Percentiles rank a stretch among this genome's conserved stretches.
Conservation (phyloP, 1,284 basidiomycete species). For the Cystobasidium sp. region DNA sequence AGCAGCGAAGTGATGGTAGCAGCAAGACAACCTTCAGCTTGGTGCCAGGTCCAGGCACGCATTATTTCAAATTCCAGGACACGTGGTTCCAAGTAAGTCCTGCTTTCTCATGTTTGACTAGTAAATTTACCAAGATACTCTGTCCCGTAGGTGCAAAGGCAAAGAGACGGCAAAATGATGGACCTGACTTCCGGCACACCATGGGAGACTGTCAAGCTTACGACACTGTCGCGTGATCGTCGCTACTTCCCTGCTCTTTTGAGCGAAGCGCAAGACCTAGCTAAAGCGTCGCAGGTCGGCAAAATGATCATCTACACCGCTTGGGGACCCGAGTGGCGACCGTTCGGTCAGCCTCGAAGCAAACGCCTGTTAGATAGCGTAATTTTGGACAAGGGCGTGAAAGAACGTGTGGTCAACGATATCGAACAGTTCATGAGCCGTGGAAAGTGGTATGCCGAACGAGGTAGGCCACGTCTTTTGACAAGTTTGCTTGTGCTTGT, state of each 20-base stretch:
- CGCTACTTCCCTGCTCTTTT: slow-evolving; percentile 79
- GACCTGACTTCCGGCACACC: slow-evolving; percentile 88
- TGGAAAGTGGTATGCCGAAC: slow-evolving; percentile 92
- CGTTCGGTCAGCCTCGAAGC: slow-evolving; percentile 88
- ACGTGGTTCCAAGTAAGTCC: slow-evolving; percentile 89
- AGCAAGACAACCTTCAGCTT: slow-evolving; percentile 85
- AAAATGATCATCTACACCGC: slow-evolving; percentile 96
- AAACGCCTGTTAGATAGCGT: slow-evolving; percentile 89
- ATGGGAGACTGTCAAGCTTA: slow-evolving; percentile 97
- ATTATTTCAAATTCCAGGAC: slow-evolving; percentile 86
- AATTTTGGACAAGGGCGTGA: slow-evolving; percentile 79
- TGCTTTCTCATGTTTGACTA: neutral
- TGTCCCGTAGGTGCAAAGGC: slow-evolving; percentile 76
- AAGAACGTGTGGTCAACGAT: slow-evolving; percentile 79
- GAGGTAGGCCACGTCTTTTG: slow-evolving; percentile 66
- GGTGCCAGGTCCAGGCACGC: slow-evolving; percentile 92
- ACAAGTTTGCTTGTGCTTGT: neutral
- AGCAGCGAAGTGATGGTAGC: slow-evolving; percentile 85
- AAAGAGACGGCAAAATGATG: slow-evolving; percentile 88
- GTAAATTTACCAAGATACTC: neutral
- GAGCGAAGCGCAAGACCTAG: slow-evolving; percentile 83
- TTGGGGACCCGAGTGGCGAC: slow-evolving; percentile 95
- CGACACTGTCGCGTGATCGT: slow-evolving; percentile 85
- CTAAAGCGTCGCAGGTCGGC: slow-evolving; percentile 83
- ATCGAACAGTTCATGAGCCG: slow-evolving; percentile 80